Evolutionary conservation across 1,139 yeast genomes (phyloP), one percentile per base, ranked within the genome.

Genomic region (Yamadazyma jaroonii): DNA sequence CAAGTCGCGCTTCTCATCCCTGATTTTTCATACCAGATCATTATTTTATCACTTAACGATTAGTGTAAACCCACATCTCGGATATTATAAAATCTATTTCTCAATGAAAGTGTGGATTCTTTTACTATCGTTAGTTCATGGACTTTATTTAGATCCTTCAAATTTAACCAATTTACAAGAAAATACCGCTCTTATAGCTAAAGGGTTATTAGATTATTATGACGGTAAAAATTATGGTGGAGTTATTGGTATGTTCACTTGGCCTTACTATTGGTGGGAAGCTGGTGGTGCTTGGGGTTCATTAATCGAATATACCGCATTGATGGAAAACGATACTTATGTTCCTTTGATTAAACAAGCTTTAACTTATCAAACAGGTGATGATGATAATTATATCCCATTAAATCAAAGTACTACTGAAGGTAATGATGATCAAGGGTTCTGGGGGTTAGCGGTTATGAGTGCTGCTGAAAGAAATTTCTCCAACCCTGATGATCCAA

Each of bases 251-350:
- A 76, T 79, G 83, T 87, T 88, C 57, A 64, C 72, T 12, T 56
- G 68, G 45, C 95, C 95, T 2, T 85, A 84, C 64, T 86, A 84
- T 67, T 88, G 96, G 96, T 88, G 96, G 95, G 86, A 84, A 64
- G 92, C 94, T 31, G 96, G 95, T 46, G 95, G 88, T 42, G 88
- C 86, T 1, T 82, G 87, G 79, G 92, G 90, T 9, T 75, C 87
- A 9, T 53, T 87, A 62, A 63, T 87, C 37, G 90, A 84, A 56
- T 83, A 80, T 54, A 68, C 81, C 52, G 74, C 65, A 48, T 74
- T 75, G 54, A 80, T 88, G 57, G 64, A 75, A 25, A 81, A 86
- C 59, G 73, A 73, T 50, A 75, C 87, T 1, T 82, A 69, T 51
- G 77, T 72, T 42, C 67, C 68, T 4, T 48, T 75, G 21, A 71